Conservation (phyloP, 1,284 basidiomycete species). For the Schizophyllum amplum region DNA sequence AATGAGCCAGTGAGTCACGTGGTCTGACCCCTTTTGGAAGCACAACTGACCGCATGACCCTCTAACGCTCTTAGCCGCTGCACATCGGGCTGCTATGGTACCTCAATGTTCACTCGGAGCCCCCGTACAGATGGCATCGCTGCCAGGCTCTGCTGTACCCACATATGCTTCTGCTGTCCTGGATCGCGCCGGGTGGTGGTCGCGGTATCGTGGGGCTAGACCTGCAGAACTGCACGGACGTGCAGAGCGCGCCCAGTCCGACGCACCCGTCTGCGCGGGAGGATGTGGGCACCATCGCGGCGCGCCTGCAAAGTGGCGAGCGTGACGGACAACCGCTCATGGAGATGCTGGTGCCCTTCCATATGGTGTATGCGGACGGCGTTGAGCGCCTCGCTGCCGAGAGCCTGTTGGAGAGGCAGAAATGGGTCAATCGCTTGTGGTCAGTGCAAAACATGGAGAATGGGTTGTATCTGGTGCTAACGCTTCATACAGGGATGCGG, state of each 20-base stretch:
- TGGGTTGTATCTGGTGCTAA: conserved; percentile 6
- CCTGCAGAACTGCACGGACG: conserved; percentile 74
- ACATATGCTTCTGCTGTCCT: conserved; percentile 72
- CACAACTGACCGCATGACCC: no score
- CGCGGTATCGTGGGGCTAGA: conserved; percentile 78
- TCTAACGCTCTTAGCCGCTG: conserved; percentile 55
- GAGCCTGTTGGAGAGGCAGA: conserved; percentile 72
- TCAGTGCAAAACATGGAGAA: conserved; percentile 27
- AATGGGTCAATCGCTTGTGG: conserved; percentile 87
- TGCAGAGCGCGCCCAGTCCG: conserved; percentile 71
- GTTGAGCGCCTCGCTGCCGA: conserved; percentile 80
- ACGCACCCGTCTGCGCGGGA: conserved; percentile 69
- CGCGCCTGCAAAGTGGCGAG: conserved; percentile 44
- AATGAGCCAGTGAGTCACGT: conserved; percentile 29
- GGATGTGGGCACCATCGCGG: conserved; percentile 80
- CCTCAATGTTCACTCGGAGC: conserved; percentile 76
- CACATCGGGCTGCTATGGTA: conserved; percentile 83
- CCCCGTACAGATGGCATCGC: conserved; percentile 77
- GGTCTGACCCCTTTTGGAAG: no score
- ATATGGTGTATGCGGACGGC: conserved; percentile 81
- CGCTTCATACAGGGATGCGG: conserved; percentile 50
- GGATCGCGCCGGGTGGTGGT: conserved; percentile 73
- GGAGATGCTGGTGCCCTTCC: conserved; percentile 79
- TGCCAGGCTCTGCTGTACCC: conserved; percentile 79
- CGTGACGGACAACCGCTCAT: conserved; percentile 43